Conservation (phyloP, 1,139 yeast genomes). For the Hyphopichia pseudoburtonii region DNA sequence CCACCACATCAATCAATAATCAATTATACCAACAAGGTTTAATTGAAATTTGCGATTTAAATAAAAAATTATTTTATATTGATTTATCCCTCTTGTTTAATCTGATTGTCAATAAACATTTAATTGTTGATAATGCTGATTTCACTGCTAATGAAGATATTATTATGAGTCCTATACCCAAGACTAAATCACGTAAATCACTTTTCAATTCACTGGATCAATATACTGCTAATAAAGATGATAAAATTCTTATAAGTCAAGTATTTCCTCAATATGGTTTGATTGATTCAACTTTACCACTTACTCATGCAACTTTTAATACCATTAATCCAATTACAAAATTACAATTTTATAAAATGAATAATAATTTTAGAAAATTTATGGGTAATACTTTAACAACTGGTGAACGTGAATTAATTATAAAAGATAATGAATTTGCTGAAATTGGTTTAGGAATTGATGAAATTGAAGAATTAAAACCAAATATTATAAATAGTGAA, state of each 20-base stretch:
- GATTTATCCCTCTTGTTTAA: conserved; percentile 21
- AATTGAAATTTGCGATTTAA: conserved; percentile 19
- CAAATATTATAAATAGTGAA: neutral
- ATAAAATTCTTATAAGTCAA: conserved; percentile 35
- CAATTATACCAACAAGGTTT: conserved; percentile 19
- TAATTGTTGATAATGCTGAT: conserved; percentile 3
- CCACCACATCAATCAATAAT: conserved; percentile 23
- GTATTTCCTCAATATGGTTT: conserved; percentile 45
- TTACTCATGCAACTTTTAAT: conserved; percentile 38
- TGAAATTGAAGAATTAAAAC: conserved; percentile 7
- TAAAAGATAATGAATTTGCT: conserved; percentile 28
- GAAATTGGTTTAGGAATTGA: conserved; percentile 21
- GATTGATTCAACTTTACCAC: conserved; percentile 28
- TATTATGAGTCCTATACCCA: neutral
- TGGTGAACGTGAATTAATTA: conserved; percentile 31
- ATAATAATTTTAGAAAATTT: conserved; percentile 2
- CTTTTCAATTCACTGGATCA: neutral
- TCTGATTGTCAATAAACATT: conserved; percentile 16
- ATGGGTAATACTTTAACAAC: conserved; percentile 17
- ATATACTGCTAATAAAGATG: conserved; percentile 17
- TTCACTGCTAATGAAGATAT: no score
- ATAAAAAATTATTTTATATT: conserved; percentile 27
- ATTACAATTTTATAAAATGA: conserved; percentile 34
- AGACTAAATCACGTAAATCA: neutral
- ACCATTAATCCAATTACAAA: conserved; percentile 35